Evolutionary conservation across 2,329 filamentous ascomycete species (phyloP), one percentile per base, ranked within the genome.

Genomic region (Berkeleyomyces rouxiae): DNA sequence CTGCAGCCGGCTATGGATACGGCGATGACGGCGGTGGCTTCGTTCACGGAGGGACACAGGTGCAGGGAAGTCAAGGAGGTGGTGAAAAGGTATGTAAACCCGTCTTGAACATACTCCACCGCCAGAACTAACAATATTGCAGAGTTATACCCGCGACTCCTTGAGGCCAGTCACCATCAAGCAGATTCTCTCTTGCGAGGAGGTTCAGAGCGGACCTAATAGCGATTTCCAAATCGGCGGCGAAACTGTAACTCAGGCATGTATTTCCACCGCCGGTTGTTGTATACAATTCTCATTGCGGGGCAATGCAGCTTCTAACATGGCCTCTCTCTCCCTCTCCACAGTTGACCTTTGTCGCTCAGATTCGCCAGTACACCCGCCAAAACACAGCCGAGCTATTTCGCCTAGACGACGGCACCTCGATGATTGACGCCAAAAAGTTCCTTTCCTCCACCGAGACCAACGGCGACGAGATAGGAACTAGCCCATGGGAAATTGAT

Each of bases 141-240:
- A 83, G 79, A 76, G 77, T 65, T 87, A 87, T 72, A 80, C 81
- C 68, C 88, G 95, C 74, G 90, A 96, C 69, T 91, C 90, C 23
- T 81, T 99, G 61, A 87, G 93, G 53, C 91, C 93, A 0, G 88
- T 96, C 57, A 99, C 93, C 9, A 89, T 97, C 75, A 96, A 96
- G 74, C 93, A 99, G 75, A 82, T 96, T 64, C 78, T 91, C 70
- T 89, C 95, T 66, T 88, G 90, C 67, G 80, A 87, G 66, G 86
- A 90, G 74, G 82, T 85, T 46, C 86, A 87, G 71, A 83, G 84
- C 1, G 78, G 78, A 64, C 83, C 84, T 63, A 59, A 57, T 53
- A 59, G 31, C 7, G 85, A 90, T 43, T 93, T 95, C 79, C 84
- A 84, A 67, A 87, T 97, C 69, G 93, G 97, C 75, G 86, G 84